These are phyloP conservation scores for Aspergillus persii DNA, from an alignment of 2,329 filamentous ascomycete species.

Conservation along the genomic window DNA sequence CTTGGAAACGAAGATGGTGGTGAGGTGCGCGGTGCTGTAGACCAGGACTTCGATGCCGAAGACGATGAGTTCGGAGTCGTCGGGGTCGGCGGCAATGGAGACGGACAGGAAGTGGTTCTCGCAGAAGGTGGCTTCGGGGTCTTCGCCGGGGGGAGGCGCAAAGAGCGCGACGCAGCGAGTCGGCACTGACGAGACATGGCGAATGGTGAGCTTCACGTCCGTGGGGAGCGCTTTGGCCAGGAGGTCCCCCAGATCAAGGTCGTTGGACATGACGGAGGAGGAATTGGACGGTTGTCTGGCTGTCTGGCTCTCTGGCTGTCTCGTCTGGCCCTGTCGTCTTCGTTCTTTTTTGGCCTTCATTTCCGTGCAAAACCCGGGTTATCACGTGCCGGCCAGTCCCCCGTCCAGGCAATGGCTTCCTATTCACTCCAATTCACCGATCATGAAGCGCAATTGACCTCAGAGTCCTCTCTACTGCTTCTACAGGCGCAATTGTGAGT, in stretches of 20 bases:
- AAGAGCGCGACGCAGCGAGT: slow-evolving; percentile 73
- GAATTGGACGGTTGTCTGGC: not conserved
- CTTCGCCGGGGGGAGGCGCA: slow-evolving; percentile 69
- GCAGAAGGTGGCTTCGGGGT: slow-evolving; percentile 75
- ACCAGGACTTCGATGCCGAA: slow-evolving; percentile 85
- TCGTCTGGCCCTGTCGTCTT: not conserved
- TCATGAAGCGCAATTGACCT: not conserved
- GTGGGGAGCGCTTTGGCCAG: slow-evolving; percentile 54
- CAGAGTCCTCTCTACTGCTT: not conserved
- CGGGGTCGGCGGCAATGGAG: slow-evolving; percentile 43
- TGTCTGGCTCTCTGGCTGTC: not conserved
- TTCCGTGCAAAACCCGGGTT: not conserved
- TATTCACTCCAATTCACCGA: not conserved
- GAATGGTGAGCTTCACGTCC: slow-evolving; percentile 63
- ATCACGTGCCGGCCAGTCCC: slow-evolving; percentile 13
- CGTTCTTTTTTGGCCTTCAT: not conserved
- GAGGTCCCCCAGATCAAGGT: slow-evolving; percentile 41
- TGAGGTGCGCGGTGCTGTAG: slow-evolving; percentile 76
- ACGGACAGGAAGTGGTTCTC: slow-evolving; percentile 77
- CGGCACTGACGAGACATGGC: slow-evolving; percentile 86
- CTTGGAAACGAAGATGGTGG: slow-evolving; percentile 92
- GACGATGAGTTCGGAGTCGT: slow-evolving; percentile 60
- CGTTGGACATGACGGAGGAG: slow-evolving; percentile 26
- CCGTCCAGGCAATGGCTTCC: not conserved
- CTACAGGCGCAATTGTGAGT: not conserved